Base-by-base conservation (phyloP, 2,329 filamentous ascomycete genomes). In the Ascochyta clinopodiicola region DNA sequence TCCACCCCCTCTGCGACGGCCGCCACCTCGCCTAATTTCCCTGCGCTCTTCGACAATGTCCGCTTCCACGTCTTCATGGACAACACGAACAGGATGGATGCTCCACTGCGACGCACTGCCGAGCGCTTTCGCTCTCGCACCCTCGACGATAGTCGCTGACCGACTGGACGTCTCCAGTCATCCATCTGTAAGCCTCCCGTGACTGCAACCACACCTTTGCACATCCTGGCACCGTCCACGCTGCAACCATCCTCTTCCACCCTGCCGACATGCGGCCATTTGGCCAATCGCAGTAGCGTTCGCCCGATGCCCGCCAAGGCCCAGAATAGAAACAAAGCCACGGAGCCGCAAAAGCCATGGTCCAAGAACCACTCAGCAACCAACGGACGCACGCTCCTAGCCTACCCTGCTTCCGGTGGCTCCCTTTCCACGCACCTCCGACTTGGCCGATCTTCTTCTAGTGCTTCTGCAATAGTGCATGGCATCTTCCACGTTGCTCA, bases 1-100 rank as follows among this genome's bases (percentile, higher is more conserved):
- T 56, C 52, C 52, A 56, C 52, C 52, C 52, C 52, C 46, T 56
- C 38, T 42, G 19, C 12, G 22, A 45, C 46, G 25, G 42, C 42
- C 37, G 42, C 46, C 46, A 38, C 38, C 52, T 56, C 52, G 52
- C 46, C 40, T 56, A 45, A 42, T 32, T 31, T 31, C 24, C 40
- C 44, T 17, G 15, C 32, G 3, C 5, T 35, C 15, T 3, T 13
- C 10, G 9, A 31, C 10, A 10, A 13, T 10, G 10, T 31, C 29
- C 29, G 29, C 10, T 13, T 31, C 10, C 29, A 31, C 29, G 29
- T 1, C 29, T 2, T 31, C 9, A 2, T 9, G 7, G 25, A 29
- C 25, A 29, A 29, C 25, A 10, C 25, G 22, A 4, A 24, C 22
- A 24, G 4, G 4, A 24, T 6, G 4, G 22, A 24, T 6, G 22